Evolutionary conservation across 164 flowering plant species (phyloP).

Genomic region (Nymphaea colorata): DNA sequence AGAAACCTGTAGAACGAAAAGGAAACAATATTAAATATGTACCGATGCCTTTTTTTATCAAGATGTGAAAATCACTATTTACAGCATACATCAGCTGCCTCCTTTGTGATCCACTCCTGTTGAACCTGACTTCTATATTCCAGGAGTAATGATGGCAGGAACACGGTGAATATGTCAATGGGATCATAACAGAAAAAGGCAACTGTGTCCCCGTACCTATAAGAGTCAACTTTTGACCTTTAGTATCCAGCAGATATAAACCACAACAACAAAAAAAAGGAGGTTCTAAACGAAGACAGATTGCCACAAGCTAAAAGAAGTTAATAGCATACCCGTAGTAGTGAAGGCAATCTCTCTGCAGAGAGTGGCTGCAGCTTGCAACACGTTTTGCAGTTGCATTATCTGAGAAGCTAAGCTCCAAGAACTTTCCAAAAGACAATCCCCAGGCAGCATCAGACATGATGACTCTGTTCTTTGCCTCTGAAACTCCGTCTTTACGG

Average conservation of each 20-base stretch:
- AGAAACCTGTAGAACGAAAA: slow-evolving; percentile 34
- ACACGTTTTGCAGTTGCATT: slow-evolving; percentile 85
- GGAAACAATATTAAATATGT: neutral
- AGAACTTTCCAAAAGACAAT: slow-evolving; percentile 75
- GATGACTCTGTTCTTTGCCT: slow-evolving; percentile 57
- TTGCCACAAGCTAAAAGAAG: neutral
- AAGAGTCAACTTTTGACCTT: neutral
- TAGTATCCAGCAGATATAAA: too few relatives aligned
- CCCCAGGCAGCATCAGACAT: slow-evolving; percentile 98
- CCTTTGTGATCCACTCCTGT: slow-evolving; percentile 46
- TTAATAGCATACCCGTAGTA: slow-evolving; percentile 53
- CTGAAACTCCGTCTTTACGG: slow-evolving; percentile 50
- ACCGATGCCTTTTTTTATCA: too few relatives aligned
- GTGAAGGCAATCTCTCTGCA: slow-evolving; percentile 90
- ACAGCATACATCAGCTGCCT: slow-evolving; percentile 59
- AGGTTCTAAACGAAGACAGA: neutral
- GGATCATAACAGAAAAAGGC: slow-evolving; percentile 85
- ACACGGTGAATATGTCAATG: slow-evolving; percentile 65
- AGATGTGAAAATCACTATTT: neutral
- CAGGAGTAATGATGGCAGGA: slow-evolving; percentile 62
- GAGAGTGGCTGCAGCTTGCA: slow-evolving; percentile 85
- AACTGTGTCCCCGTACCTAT: slow-evolving; percentile 83
- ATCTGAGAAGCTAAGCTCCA: slow-evolving; percentile 85
- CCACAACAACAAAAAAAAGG: neutral
- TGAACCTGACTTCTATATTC: slow-evolving; percentile 43